Evolutionary conservation across 129 eudicot genomes (phyloP).

Genomic region (Lactuca sativa): DNA sequence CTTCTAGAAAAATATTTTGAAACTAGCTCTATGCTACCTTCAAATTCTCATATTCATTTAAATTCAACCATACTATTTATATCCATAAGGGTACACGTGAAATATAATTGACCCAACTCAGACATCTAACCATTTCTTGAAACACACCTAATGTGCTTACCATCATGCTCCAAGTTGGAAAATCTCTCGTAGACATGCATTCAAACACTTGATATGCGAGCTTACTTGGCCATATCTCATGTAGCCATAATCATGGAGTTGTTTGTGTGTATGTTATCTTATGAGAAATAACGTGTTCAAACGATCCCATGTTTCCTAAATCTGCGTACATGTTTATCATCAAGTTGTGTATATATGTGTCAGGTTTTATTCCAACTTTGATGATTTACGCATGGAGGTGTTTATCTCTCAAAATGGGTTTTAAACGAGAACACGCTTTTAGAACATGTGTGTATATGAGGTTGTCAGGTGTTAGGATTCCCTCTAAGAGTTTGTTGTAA

Average conservation of each 20-base stretch:
- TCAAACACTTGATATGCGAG: constrained; percentile 26
- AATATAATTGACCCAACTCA: too few species aligned
- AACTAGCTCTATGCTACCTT: too few species aligned
- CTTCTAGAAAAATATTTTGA: too few species aligned
- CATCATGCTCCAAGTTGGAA: constrained; percentile 58
- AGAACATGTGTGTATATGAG: constrained; percentile 44
- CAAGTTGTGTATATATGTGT: constrained; percentile 31
- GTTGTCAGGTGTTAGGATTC: constrained; percentile 37
- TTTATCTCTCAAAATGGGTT: constrained; percentile 40
- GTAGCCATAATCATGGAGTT: constrained; percentile 44
- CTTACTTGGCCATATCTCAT: constrained; percentile 35
- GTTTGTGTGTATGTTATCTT: constrained; percentile 32
- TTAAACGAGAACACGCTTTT: constrained; percentile 47
- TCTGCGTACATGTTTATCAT: constrained; percentile 43
- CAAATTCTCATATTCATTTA: too few species aligned
- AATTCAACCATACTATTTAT: too few species aligned
- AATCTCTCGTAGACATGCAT: constrained; percentile 32
- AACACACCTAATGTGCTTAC: constrained; percentile 34
- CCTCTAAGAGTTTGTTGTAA: constrained; percentile 31
- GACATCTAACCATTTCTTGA: constrained; percentile 27
- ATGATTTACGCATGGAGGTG: constrained; percentile 49
- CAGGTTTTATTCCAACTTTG: constrained; percentile 38
- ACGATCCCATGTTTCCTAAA: constrained; percentile 28
- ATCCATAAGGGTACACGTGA: too few species aligned
- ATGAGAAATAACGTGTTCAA: constrained; percentile 33